phyloP scores from a whole-genome alignment of 2,329 filamentous ascomycete species.

The Cytospora mali region DNA sequence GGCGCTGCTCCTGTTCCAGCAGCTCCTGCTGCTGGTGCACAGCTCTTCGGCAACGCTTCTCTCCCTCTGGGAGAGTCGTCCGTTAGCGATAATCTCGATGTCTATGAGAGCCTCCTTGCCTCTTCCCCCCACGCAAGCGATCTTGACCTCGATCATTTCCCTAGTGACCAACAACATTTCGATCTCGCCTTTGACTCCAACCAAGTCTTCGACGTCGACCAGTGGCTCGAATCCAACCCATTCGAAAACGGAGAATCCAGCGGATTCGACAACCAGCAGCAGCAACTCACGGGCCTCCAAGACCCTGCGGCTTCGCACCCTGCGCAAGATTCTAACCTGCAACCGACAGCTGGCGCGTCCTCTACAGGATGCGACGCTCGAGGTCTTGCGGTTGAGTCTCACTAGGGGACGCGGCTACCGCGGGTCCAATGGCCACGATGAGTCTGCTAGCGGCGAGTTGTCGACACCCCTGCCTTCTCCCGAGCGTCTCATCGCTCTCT shows the following conservation, averaged over 20 bases:
- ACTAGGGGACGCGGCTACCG: constrained; percentile 24
- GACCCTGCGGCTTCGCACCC: constrained; percentile 63
- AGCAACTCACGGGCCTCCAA: constrained; percentile 46
- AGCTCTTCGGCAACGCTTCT: constrained; percentile 63
- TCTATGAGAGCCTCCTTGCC: constrained; percentile 76
- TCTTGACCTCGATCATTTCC: constrained; percentile 70
- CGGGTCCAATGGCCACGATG: constrained; percentile 6
- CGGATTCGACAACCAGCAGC: constrained; percentile 54
- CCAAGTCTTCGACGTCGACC: constrained; percentile 60
- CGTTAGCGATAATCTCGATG: constrained; percentile 73
- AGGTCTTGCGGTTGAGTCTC: constrained; percentile 64
- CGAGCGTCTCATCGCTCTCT: constrained; percentile 51
- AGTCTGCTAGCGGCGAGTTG: constrained; percentile 19
- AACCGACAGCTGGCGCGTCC: constrained; percentile 76
- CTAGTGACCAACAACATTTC: constrained; percentile 53
- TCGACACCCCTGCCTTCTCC: constrained; percentile 27
- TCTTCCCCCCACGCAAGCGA: constrained; percentile 69
- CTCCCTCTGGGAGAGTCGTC: constrained; percentile 64
- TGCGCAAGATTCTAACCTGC: constrained; percentile 70
- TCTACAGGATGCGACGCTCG: constrained; percentile 73
- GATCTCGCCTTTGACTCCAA: constrained; percentile 38
- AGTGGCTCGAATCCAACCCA: constrained; percentile 51
- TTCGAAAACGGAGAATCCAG: constrained; percentile 44
- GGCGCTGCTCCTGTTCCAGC: constrained; percentile 50
- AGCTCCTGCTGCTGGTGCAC: constrained; percentile 65